Base-by-base conservation (phyloP, 257 asterid genomes). In the Lithospermum erythrorhizon region DNA sequence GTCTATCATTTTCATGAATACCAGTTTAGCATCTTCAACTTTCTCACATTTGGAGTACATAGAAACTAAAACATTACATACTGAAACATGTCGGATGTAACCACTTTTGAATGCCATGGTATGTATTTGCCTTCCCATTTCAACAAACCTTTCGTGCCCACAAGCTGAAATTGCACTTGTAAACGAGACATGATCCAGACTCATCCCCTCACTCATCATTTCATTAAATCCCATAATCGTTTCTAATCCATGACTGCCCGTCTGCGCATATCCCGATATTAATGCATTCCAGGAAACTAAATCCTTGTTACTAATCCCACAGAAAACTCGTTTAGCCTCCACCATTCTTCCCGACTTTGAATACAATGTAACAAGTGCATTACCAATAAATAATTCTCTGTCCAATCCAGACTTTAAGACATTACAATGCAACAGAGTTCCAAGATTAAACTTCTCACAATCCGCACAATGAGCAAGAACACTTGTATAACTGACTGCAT, bases 211-310 rank as follows among this genome's bases (percentile, higher is more conserved):
- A 60, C 70, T 84, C 41, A 79, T 78, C 95, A 88, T 86, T 65
- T 86, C 78, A 59, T 65, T 61, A 62, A 86, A 86, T 27, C 72
- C 79, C 22, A 45, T 59, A 65, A 78, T 76, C 59, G 85, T 86
- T 65, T 80, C 74, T 52, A 59, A 14, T n/a, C 87, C 89, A 72
- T 72, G 58, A 59, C 78, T 65, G 52, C 96, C 98, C 72, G 82
- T 93, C 59, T 83, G 96, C 55, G 82, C 87, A 77, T 83, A 83
- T 23, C 95, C 96, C 0, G 95, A 87, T 52, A 91, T 78, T 76
- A 91, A 69, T 11, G 98, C 90, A 61, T 91, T 91, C 96, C 96
- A 91, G 10, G 96, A 86, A 62, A 91, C 94, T 75, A 76, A 75
- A 79, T 91, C 98, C 70, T 74, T 88, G 21, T 27, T 10, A 3